Evolutionary conservation across 495 filamentous ascomycete genomes (phyloP), one percentile per base, ranked within the genome.

Genomic region (Penicillium crystallinum): DNA sequence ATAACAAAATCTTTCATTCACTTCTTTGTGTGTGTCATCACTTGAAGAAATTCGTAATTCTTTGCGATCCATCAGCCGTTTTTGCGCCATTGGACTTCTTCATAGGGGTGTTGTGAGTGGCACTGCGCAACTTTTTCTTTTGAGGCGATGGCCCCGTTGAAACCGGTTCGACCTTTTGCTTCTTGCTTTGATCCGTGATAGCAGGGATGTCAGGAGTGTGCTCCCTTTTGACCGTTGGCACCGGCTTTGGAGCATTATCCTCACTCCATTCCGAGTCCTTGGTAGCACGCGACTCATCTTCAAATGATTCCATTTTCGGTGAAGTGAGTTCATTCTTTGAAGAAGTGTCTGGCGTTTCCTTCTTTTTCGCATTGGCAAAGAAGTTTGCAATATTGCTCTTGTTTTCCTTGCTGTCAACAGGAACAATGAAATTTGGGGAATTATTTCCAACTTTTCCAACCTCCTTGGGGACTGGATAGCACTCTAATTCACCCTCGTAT

Each of bases 391-490:
- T 97, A 53, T 90, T 95, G 34, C 74, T 81, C 72, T 95, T 96
- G 61, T 95, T 95, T 61, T 91, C 88, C 43, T 78, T 84, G 66
- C 86, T 90, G 57, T 83, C 77, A 37, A 96, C 70, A 0, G 91
- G 91, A 2, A 96, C 73, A 34, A 97, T 80, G 63, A 97, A 96
- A 2, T 73, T 77, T 0, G 86, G 82, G 15, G 85, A 89, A 63
- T 95, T 88, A 55, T 96, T 95, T n/a, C 92, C 91, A 2, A 95
- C 93, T 71, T 96, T 97, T 0, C 91, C 91, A 0, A 98, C 93
- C 11, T 93, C 91, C 64, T 88, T 89, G 39, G 78, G 80, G 2
- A 98, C 93, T 12, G 85, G 80, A 64, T 96, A 97, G 23, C 86
- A 82, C 36, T 95, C 91, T 25, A 98, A 68, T 50, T 89, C 88